These are phyloP conservation scores for Geranium incanum DNA, from an alignment of 441 rosid species.

Conservation along the genomic window DNA sequence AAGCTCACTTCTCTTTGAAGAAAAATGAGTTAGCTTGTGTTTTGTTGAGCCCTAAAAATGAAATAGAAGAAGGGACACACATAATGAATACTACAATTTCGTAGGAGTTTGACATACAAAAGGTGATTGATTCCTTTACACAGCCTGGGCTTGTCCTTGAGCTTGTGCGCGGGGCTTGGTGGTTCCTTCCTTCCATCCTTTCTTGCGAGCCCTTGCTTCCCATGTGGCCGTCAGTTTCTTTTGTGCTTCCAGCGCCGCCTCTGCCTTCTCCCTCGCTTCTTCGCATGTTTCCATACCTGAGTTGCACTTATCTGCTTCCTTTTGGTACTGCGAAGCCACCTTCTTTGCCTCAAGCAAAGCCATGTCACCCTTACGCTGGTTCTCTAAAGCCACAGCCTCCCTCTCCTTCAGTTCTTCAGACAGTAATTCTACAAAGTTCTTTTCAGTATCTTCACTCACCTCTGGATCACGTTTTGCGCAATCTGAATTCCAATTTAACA, in stretches of 20 bases:
- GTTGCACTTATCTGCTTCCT: constrained; percentile 94
- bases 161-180: constrained; percentile 39
- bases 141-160: constrained; percentile 43
- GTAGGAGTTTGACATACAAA: background rate
- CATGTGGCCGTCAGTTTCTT: constrained; percentile 63
- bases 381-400: constrained; percentile 69
- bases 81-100: background rate
- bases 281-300: constrained; percentile 96
- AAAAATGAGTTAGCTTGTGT: too few relatives aligned
- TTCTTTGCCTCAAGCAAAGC: constrained; percentile 89
- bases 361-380: constrained; percentile 60
- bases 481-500: constrained; percentile 31
- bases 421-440: constrained; percentile 64
- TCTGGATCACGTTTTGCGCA: constrained; percentile 77
- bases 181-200: constrained; percentile 72
- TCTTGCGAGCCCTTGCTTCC: constrained; percentile 75
- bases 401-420: constrained; percentile 72
- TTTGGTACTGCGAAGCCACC: constrained; percentile 74
- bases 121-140: constrained; percentile 19
- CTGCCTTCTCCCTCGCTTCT: constrained; percentile 84
- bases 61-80: background rate
- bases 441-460: constrained; percentile 70
- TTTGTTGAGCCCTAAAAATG: too few relatives aligned
- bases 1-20: too few relatives aligned
- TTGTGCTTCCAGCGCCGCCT: constrained; percentile 53